phyloP scores from a whole-genome alignment of 129 eudicot genomes.

The Artemisia annua region DNA sequence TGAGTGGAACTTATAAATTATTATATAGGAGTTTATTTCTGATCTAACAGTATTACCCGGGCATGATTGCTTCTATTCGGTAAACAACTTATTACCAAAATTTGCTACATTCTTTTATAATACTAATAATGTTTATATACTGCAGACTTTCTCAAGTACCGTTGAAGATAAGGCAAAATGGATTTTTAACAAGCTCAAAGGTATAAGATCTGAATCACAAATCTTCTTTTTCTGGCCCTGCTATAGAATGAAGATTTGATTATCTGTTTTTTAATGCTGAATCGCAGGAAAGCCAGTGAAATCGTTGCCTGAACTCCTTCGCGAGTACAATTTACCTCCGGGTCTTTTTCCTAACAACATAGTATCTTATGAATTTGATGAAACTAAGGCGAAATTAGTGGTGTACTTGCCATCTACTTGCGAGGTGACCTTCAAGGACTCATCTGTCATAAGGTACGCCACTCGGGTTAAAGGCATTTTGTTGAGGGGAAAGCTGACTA shows the following conservation, averaged over 20 bases:
- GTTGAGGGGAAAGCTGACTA: slow-evolving; percentile 47
- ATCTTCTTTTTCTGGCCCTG: too few relatives aligned
- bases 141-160: slow-evolving; percentile 47
- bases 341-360: slow-evolving; percentile 62
- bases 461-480: slow-evolving; percentile 50
- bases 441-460: slow-evolving; percentile 53
- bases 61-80: neutral
- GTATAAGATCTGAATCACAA: slow-evolving; percentile 11
- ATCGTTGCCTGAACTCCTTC: slow-evolving; percentile 52
- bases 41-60: neutral
- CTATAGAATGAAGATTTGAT: neutral
- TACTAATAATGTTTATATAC: neutral
- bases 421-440: slow-evolving; percentile 57
- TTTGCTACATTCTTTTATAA: neutral
- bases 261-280: neutral
- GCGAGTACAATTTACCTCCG: slow-evolving; percentile 54
- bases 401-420: slow-evolving; percentile 55
- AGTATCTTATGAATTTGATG: slow-evolving; percentile 57
- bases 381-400: slow-evolving; percentile 46
- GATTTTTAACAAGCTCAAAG: slow-evolving; percentile 62
- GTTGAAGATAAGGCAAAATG: slow-evolving; percentile 64
- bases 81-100: neutral
- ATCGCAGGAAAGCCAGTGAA: slow-evolving; percentile 50
- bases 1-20: neutral
- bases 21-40: neutral